Conservation (phyloP, 2,329 filamentous ascomycete genomes). For the Sporothrix euskadiensis region DNA sequence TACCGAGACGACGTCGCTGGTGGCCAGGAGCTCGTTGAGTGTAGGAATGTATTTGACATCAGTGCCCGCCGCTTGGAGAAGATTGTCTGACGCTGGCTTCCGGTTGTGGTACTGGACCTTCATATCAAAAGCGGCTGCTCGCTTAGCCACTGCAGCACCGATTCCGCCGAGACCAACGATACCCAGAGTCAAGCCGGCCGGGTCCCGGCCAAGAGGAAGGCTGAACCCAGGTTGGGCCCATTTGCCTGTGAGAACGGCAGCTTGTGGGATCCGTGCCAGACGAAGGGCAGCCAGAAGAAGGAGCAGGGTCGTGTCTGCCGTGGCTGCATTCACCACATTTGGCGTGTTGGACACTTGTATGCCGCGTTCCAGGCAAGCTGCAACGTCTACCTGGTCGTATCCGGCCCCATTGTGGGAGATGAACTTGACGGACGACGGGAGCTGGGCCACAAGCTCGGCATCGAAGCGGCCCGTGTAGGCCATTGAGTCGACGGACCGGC, state of each 20-base stretch:
- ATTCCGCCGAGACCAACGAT: constrained; percentile 64
- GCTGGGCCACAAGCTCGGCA: neutral
- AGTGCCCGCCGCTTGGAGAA: constrained; percentile 45
- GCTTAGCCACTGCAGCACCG: constrained; percentile 38
- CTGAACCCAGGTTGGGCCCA: constrained; percentile 46
- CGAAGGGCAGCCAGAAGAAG: constrained; percentile 70
- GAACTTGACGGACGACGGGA: constrained; percentile 37
- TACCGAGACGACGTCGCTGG: constrained; percentile 52
- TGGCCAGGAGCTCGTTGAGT: constrained; percentile 46
- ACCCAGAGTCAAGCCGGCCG: constrained; percentile 61
- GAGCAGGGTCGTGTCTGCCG: constrained; percentile 70
- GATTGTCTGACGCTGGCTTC: constrained; percentile 44
- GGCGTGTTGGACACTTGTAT: constrained; percentile 69
- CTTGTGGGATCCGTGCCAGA: constrained; percentile 53
- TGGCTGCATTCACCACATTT: constrained; percentile 66
- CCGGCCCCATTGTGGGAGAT: constrained; percentile 43
- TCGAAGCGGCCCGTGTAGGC: constrained; percentile 19
- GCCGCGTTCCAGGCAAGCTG: constrained; percentile 58
- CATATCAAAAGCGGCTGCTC: constrained; percentile 55
- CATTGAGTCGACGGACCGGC: neutral
- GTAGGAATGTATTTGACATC: constrained; percentile 17
- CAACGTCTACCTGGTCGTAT: constrained; percentile 69
- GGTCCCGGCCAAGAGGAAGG: constrained; percentile 59
- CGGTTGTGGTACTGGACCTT: constrained; percentile 60
- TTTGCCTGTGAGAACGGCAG: neutral